Evolutionary conservation across 225 moss, liverwort and hornwort genomes (phyloP), one percentile per base, ranked within the genome.

Genomic region (Anthoceros angustus): DNA sequence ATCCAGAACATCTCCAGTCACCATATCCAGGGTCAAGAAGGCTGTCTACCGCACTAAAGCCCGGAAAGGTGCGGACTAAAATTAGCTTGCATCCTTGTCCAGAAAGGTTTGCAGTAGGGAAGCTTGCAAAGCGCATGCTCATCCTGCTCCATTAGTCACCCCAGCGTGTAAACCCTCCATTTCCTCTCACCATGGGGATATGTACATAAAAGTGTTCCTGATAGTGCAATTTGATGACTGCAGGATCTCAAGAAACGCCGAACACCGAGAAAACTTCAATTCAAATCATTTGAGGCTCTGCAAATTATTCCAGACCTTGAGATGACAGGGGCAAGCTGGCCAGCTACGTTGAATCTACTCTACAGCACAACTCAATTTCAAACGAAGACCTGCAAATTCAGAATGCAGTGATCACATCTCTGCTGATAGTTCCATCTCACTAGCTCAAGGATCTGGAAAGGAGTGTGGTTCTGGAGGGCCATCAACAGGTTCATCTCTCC

Each of bases 221-320:
- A n/a, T n/a, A n/a, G n/a, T n/a, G n/a, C n/a, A n/a, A n/a, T n/a
- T n/a, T n/a, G n/a, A n/a, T 50, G 49, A 5, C 20, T 8, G 66
- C 78, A 91, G 86, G 65, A 86, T 25, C 73, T 84, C 45, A 86
- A 79, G 71, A 92, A 86, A 75, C 74, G 69, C 69, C 86, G 90
- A 24, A 87, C 90, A 46, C 88, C 92, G 50, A 79, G 92, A 50
- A 82, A 64, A 67, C 21, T 65, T 46, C 39, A 67, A 65, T 70
- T 64, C 41, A 64, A 63, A 66, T 9, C 38, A 62, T 50, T 42
- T 42, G 43, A 71, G 39, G 62, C 41, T 25, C 7, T 18, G 66
- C 72, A 42, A 62, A 72, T n/a, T 43, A 42, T 26, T 72, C 71
- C 41, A 39, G 42, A 67, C 24, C 32, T 45, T 41, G 63, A 67